phyloP scores from a whole-genome alignment of 148 eudicot species.

The Vaccinium corymbosum region DNA sequence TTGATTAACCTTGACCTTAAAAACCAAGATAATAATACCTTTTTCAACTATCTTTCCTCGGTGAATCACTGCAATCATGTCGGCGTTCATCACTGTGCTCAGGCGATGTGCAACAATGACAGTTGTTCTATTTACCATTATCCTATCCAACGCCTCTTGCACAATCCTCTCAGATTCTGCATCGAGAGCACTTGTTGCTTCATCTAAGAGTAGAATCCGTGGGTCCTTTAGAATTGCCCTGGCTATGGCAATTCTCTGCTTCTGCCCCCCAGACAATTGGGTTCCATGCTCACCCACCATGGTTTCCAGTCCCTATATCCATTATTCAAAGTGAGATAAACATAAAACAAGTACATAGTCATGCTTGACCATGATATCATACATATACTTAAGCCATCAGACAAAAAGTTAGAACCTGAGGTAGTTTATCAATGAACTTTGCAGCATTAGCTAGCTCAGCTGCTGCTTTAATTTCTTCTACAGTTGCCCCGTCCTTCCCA shows the following conservation, averaged over 20 bases:
- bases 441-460: constrained; percentile 71
- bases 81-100: constrained; percentile 71
- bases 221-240: constrained; percentile 85
- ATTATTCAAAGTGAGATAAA: not conserved
- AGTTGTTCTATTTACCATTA: constrained; percentile 79
- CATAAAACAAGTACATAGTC: not conserved
- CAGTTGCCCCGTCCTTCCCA: constrained; percentile 52
- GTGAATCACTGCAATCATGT: constrained; percentile 73
- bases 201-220: constrained; percentile 71
- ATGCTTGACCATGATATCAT: not conserved
- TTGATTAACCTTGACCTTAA: not conserved
- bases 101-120: constrained; percentile 81
- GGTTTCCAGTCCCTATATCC: constrained; percentile 67
- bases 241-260: constrained; percentile 87
- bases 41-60: constrained; percentile 76
- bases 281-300: constrained; percentile 88
- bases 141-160: constrained; percentile 75
- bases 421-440: constrained; percentile 60
- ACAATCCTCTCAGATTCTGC: constrained; percentile 80
- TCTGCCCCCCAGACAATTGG: constrained; percentile 87
- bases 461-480: constrained; percentile 54
- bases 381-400: not conserved
- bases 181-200: constrained; percentile 94
- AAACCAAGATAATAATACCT: constrained; percentile 38
- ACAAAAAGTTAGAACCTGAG: constrained; percentile 37